Evolutionary conservation across 768 basidiomycete species (phyloP).

Genomic region (Artomyces pyxidatus): DNA sequence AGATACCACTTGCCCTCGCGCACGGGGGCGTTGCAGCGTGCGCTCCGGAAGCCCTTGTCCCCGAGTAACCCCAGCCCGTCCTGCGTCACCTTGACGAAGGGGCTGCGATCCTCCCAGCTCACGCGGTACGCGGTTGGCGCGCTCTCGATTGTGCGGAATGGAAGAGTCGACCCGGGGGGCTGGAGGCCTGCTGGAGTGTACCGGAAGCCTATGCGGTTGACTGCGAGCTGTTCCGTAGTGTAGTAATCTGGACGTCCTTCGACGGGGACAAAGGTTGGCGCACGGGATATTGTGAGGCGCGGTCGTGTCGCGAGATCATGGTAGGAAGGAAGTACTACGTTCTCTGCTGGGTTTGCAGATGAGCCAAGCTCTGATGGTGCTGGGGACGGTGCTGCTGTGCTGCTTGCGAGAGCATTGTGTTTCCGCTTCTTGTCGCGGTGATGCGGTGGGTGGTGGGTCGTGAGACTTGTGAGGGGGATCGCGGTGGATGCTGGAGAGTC

Average conservation of each 20-base stretch:
- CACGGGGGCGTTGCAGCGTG: slow-evolving; percentile 82
- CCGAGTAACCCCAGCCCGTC: slow-evolving; percentile 73
- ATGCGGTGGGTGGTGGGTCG: slow-evolving; percentile 3
- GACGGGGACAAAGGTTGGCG: slow-evolving; percentile 59
- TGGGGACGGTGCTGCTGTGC: slow-evolving; percentile 24
- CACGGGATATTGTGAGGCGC: slow-evolving; percentile 66
- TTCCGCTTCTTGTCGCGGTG: slow-evolving; percentile 11
- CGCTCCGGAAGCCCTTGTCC: slow-evolving; percentile 86
- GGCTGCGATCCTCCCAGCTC: slow-evolving; percentile 87
- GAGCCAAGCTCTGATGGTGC: slow-evolving; percentile 26
- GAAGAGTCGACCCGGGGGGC: slow-evolving; percentile 42
- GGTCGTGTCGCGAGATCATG: slow-evolving; percentile 64
- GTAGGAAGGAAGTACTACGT: slow-evolving; percentile 52
- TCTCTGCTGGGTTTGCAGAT: slow-evolving; percentile 27
- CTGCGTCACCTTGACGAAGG: slow-evolving; percentile 69
- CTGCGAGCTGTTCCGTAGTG: slow-evolving; percentile 62
- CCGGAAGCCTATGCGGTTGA: slow-evolving; percentile 72
- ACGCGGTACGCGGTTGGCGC: slow-evolving; percentile 62
- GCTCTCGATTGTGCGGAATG: slow-evolving; percentile 78
- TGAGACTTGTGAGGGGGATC: slow-evolving; percentile 4
- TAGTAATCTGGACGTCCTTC: slow-evolving; percentile 47
- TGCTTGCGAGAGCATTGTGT: slow-evolving; percentile 12
- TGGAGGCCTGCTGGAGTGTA: slow-evolving; percentile 76
- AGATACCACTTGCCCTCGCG: slow-evolving; percentile 91
- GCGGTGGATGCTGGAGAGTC: slow-evolving; percentile 16